Conservation (phyloP, 2,329 filamentous ascomycete genomes). For the Fusarium sp. region DNA sequence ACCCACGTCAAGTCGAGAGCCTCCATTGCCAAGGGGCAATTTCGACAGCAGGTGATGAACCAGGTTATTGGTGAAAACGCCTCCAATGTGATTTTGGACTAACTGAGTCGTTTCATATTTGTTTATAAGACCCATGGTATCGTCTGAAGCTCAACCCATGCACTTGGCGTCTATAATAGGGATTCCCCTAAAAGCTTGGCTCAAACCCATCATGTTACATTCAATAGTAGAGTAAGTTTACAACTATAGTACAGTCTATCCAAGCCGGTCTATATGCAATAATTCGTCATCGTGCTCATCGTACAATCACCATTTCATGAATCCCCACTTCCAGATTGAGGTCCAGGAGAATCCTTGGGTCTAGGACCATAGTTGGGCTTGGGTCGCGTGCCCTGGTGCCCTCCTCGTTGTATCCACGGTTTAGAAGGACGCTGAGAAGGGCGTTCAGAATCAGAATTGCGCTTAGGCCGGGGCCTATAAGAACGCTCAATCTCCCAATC, state of each 20-base stretch:
- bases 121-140: not conserved
- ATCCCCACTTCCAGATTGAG: slow-evolving; percentile 6
- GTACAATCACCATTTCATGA: slow-evolving; percentile 24
- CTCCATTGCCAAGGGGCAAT: slow-evolving; percentile 20
- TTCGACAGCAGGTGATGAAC: slow-evolving; percentile 11
- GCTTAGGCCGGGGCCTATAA: slow-evolving; percentile 1
- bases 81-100: not conserved
- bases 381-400: not conserved
- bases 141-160: not conserved
- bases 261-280: slow-evolving; percentile 32
- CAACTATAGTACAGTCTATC: slow-evolving; percentile 35
- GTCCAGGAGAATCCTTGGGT: not conserved
- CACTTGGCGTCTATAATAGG: not conserved
- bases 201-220: slow-evolving; percentile 21
- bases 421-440: not conserved
- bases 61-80: slow-evolving; percentile 6
- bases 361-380: not conserved
- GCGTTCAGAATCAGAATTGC: not conserved
- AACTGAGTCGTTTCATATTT: not conserved
- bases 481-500: slow-evolving; percentile 34
- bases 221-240: slow-evolving; percentile 35
- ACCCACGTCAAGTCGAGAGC: slow-evolving; percentile 27
- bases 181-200: not conserved
- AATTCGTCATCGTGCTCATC: slow-evolving; percentile 14
- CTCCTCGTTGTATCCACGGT: not conserved